Percentiles rank a stretch among this genome's conserved stretches.
Conservation (phyloP, 139 green algal genomes). For the Closterium sp. region DNA sequence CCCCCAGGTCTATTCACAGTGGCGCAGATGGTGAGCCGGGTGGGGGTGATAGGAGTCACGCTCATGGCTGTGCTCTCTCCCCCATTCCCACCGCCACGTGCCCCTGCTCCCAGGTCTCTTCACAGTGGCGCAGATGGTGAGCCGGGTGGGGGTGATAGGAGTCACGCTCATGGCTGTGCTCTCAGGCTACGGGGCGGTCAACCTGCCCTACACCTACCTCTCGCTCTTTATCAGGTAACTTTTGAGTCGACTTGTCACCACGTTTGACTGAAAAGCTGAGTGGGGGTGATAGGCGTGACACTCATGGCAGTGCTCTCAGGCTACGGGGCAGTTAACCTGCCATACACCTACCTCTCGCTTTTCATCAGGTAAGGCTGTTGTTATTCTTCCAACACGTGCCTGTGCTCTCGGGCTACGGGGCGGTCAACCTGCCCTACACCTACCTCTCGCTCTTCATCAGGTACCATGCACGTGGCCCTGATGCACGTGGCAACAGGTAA, state of each 20-base stretch:
- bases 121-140: slow-evolving; percentile 67
- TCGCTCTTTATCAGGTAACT: slow-evolving; percentile 55
- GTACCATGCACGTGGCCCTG: no score
- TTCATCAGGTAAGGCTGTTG: slow-evolving; percentile 39
- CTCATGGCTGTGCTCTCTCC: neutral
- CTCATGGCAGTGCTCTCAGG: slow-evolving; percentile 90
- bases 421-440: slow-evolving; percentile 85
- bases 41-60: slow-evolving; percentile 73
- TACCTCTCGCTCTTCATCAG: slow-evolving; percentile 72
- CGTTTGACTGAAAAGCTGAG: no score
- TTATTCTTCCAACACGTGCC: no score
- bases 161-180: slow-evolving; percentile 89
- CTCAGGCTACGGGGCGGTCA: slow-evolving; percentile 86
- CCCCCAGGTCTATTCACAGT: slow-evolving; percentile 43
- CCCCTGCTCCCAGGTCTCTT: slow-evolving; percentile 30
- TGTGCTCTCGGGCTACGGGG: slow-evolving; percentile 87
- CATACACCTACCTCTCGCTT: slow-evolving; percentile 83
- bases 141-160: slow-evolving; percentile 83
- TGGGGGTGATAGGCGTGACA: slow-evolving; percentile 86
- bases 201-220: slow-evolving; percentile 90
- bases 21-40: slow-evolving; percentile 71
- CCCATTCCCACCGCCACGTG: neutral
- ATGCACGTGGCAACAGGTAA: no score
- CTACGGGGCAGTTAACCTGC: slow-evolving; percentile 86
- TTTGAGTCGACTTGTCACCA: no score